Conservation (phyloP, 2,329 filamentous ascomycete genomes). For the Cytospora piceicola region DNA sequence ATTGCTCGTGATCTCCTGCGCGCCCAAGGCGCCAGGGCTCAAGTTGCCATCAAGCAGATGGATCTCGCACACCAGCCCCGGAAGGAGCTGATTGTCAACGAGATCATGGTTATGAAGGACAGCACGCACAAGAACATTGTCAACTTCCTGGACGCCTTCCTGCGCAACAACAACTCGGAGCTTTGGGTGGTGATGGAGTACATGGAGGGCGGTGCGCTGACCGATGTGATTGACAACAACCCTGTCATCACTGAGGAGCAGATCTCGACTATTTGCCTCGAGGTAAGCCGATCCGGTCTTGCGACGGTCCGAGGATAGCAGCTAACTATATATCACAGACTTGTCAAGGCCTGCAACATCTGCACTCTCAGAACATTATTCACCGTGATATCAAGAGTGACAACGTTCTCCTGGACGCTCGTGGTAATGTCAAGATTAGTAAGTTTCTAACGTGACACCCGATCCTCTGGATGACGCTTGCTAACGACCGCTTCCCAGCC, state of each 20-base stretch:
- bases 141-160: constrained; percentile 96
- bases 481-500: constrained; percentile 59
- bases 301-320: not conserved
- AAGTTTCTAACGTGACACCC: constrained; percentile 46
- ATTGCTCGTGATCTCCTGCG: constrained; percentile 79
- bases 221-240: constrained; percentile 99
- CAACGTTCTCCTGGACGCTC: constrained; percentile 92
- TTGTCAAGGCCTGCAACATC: constrained; percentile 90
- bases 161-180: constrained; percentile 91
- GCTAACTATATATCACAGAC: constrained; percentile 61
- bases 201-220: constrained; percentile 97
- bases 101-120: constrained; percentile 99
- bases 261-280: constrained; percentile 94
- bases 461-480: not conserved
- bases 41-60: constrained; percentile 99
- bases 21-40: constrained; percentile 77
- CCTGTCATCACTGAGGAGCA: constrained; percentile 92
- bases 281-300: constrained; percentile 64
- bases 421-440: constrained; percentile 98
- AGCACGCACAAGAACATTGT: constrained; percentile 98
- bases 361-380: constrained; percentile 96
- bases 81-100: constrained; percentile 98
- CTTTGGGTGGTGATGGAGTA: constrained; percentile 99
- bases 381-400: constrained; percentile 99
- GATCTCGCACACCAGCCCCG: constrained; percentile 95